These are phyloP conservation scores for Xylariales sp. DNA, from an alignment of 2,329 filamentous ascomycete genomes.

Conservation along the genomic window DNA sequence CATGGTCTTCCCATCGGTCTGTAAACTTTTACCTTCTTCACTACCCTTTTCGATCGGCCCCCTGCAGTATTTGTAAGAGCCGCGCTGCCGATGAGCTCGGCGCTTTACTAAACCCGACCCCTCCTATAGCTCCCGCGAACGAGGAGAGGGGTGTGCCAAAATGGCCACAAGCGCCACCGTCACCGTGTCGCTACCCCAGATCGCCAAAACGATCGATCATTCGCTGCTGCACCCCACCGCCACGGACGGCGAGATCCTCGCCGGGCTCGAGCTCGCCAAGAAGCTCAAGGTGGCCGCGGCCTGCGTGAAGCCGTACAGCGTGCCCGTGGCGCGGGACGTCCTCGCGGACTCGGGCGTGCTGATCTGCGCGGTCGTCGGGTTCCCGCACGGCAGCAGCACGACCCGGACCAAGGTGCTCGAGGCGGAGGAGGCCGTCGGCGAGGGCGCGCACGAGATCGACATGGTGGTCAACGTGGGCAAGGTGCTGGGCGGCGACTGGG, in stretches of 20 bases:
- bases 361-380: slow-evolving; percentile 69
- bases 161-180: slow-evolving; percentile 45
- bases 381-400: slow-evolving; percentile 69
- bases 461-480: slow-evolving; percentile 72
- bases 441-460: slow-evolving; percentile 67
- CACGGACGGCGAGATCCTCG: slow-evolving; percentile 64
- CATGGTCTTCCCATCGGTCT: background rate
- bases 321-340: slow-evolving; percentile 59
- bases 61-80: too few species aligned
- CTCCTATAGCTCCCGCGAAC: background rate
- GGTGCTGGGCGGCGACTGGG: slow-evolving; percentile 66
- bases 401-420: slow-evolving; percentile 66
- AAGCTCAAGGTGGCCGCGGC: slow-evolving; percentile 64
- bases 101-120: too few species aligned
- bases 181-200: slow-evolving; percentile 56
- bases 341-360: slow-evolving; percentile 62
- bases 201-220: slow-evolving; percentile 70
- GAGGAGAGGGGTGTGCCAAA: background rate
- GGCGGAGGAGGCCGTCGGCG: slow-evolving; percentile 58
- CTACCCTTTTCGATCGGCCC: too few species aligned
- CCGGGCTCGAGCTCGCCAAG: slow-evolving; percentile 61
- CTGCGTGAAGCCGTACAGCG: slow-evolving; percentile 68
- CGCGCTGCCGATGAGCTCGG: too few species aligned
- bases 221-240: slow-evolving; percentile 71
- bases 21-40: background rate